Conservation (phyloP, 306 rosid species). For the Cyamopsis tetragonoloba region DNA sequence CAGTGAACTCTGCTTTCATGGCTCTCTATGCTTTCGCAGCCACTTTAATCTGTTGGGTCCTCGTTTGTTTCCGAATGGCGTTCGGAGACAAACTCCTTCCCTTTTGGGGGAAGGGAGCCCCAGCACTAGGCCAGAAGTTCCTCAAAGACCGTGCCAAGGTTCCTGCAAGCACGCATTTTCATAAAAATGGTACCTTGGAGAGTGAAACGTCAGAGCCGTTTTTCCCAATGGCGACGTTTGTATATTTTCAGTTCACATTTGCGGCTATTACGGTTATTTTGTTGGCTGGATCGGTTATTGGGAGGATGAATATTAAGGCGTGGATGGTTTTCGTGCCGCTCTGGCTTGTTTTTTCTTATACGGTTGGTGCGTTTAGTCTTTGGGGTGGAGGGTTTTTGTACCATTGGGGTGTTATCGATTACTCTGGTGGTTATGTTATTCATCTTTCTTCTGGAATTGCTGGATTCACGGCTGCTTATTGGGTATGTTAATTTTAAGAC, state of each 20-base stretch:
- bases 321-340: slow-evolving; percentile 46
- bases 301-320: slow-evolving; percentile 40
- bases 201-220: background rate
- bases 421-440: slow-evolving; percentile 42
- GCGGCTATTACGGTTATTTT: slow-evolving; percentile 33
- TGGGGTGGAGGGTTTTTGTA: slow-evolving; percentile 53
- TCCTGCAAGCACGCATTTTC: slow-evolving; percentile 2
- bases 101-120: slow-evolving; percentile 45
- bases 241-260: slow-evolving; percentile 39
- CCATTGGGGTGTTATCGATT: slow-evolving; percentile 50
- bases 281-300: slow-evolving; percentile 37
- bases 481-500: slow-evolving; percentile 1
- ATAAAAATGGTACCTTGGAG: background rate
- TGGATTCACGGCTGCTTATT: slow-evolving; percentile 37
- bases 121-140: slow-evolving; percentile 36
- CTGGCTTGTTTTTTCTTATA: slow-evolving; percentile 39
- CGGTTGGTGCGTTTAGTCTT: slow-evolving; percentile 36
- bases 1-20: slow-evolving; percentile 47
- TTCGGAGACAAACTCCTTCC: slow-evolving; percentile 38
- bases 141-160: slow-evolving; percentile 6
- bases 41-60: slow-evolving; percentile 39
- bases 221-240: slow-evolving; percentile 35
- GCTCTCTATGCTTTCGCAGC: slow-evolving; percentile 45
- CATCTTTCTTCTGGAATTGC: slow-evolving; percentile 47
- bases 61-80: slow-evolving; percentile 37